A percentile compares a stretch with the other conserved stretches of the same genome.
Conservation (phyloP, 768 basidiomycete genomes). For the Podaxis sp. region DNA sequence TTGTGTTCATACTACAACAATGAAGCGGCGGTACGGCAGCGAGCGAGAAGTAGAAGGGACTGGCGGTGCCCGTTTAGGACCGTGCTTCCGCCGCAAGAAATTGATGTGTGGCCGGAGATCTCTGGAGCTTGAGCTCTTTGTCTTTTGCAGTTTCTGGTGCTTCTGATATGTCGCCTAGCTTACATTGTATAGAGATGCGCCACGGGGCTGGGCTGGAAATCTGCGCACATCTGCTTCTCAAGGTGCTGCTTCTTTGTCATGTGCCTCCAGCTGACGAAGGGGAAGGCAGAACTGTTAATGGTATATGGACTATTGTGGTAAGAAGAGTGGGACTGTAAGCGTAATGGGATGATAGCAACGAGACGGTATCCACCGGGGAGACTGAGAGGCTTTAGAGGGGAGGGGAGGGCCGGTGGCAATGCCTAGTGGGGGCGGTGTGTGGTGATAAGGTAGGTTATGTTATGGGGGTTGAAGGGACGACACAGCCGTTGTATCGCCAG, state of each 20-base stretch:
- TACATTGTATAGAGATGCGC: background rate
- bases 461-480: background rate
- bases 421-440: background rate
- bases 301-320: background rate
- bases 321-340: background rate
- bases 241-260: background rate
- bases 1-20: background rate
- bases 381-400: background rate
- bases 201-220: background rate
- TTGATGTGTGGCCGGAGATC: background rate
- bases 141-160: background rate
- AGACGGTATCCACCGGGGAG: background rate
- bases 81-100: background rate
- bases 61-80: background rate
- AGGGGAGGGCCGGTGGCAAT: background rate
- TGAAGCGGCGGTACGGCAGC: background rate
- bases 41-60: background rate
- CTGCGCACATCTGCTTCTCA: background rate
- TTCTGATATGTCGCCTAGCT: background rate
- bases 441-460: background rate
- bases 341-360: too few species aligned
- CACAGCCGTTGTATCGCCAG: background rate
- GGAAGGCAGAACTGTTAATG: background rate
- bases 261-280: background rate
- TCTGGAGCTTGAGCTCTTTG: background rate